These are phyloP conservation scores for Saussurea involucrata DNA, from an alignment of 129 eudicot species.

Conservation along the genomic window DNA sequence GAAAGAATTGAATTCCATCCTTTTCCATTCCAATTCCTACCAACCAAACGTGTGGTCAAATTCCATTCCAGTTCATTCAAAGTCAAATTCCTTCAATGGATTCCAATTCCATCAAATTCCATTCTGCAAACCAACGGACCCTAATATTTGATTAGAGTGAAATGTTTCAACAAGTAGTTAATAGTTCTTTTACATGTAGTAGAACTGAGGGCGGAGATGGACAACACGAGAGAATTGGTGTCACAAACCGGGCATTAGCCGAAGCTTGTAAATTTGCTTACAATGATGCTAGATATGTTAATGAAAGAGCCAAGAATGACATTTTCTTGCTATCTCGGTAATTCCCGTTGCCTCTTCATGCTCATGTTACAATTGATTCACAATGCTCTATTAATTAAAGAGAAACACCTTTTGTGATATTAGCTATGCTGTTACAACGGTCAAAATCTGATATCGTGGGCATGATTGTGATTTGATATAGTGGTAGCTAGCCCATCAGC, in stretches of 20 bases:
- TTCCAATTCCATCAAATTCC: too few relatives aligned
- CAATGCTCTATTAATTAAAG: background rate
- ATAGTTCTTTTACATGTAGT: constrained; percentile 19
- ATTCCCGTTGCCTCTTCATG: background rate
- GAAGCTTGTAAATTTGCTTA: constrained; percentile 80
- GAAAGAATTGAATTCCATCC: too few relatives aligned
- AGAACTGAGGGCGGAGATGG: constrained; percentile 43
- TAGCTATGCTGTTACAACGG: background rate
- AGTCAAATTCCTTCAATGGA: too few relatives aligned
- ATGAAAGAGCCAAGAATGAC: constrained; percentile 88
- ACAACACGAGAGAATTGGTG: constrained; percentile 27
- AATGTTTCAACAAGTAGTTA: constrained; percentile 7
- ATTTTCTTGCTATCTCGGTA: constrained; percentile 87
- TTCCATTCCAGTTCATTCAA: too few relatives aligned
- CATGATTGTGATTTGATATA: background rate
- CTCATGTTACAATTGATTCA: background rate
- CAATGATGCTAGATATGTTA: constrained; percentile 87
- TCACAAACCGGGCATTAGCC: constrained; percentile 58
- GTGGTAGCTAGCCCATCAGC: too few relatives aligned
- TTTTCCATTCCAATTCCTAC: too few relatives aligned
- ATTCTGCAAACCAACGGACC: too few relatives aligned
- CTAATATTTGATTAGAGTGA: background rate
- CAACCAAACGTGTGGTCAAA: too few relatives aligned
- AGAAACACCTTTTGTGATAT: background rate
- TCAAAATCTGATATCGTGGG: background rate